Evolutionary conservation across 148 eudicot genomes (phyloP).

Genomic region (Rheum nobile): DNA sequence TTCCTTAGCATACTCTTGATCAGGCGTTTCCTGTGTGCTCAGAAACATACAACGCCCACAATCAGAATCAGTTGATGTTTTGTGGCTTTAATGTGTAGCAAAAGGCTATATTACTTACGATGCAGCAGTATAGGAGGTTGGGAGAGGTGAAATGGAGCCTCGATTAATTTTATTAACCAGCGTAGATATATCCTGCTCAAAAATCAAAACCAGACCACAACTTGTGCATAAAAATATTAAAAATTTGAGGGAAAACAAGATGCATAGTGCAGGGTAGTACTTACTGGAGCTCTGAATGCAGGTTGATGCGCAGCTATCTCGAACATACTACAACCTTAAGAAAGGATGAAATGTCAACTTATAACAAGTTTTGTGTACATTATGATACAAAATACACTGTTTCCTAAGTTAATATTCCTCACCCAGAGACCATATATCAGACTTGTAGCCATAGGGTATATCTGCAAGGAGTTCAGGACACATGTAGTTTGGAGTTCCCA

Average conservation of each 20-base stretch:
- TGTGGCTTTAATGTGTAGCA: not conserved
- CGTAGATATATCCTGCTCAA: conserved; percentile 33
- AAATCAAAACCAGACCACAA: not conserved
- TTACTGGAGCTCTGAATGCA: conserved; percentile 83
- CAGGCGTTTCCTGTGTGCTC: conserved; percentile 31
- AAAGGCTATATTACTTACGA: conserved; percentile 27
- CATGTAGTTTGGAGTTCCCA: conserved; percentile 68
- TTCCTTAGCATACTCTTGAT: conserved; percentile 50
- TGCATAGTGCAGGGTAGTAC: conserved; percentile 10
- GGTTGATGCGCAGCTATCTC: conserved; percentile 96
- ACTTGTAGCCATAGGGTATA: conserved; percentile 60
- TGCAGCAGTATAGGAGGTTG: conserved; percentile 38
- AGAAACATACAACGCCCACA: not conserved
- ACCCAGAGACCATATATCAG: conserved; percentile 78
- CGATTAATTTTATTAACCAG: conserved; percentile 56
- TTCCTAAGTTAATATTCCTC: conserved; percentile 5
- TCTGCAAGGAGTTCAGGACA: conserved; percentile 68
- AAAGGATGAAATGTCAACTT: not conserved
- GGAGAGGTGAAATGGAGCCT: conserved; percentile 55
- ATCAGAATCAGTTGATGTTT: not conserved
- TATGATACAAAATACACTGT: not conserved
- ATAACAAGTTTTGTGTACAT: not conserved
- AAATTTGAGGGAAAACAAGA: not conserved
- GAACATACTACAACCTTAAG: conserved; percentile 86
- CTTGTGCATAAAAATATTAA: not conserved